Evolutionary conservation across 139 green algal genomes (phyloP).

Genomic region (Chlorella sp.): DNA sequence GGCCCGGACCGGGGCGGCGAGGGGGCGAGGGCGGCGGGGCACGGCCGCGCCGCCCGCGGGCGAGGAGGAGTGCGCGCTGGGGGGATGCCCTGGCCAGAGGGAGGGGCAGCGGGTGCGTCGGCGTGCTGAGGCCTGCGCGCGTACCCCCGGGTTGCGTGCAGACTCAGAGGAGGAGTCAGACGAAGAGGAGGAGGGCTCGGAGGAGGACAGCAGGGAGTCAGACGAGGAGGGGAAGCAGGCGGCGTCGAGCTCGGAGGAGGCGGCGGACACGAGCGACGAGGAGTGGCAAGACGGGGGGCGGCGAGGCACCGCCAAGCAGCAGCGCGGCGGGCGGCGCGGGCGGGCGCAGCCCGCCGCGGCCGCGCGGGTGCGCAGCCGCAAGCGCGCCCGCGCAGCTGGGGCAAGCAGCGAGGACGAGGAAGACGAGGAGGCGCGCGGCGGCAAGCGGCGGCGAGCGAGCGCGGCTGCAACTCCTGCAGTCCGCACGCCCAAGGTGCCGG

Average conservation of each 20-base stretch:
- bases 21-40: neutral
- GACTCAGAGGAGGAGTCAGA: slow-evolving; percentile 10
- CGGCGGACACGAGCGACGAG: slow-evolving; percentile 1
- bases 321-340: neutral
- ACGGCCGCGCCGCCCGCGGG: neutral
- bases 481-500: neutral
- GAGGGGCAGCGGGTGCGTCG: no score
- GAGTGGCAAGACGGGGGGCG: slow-evolving; percentile 18
- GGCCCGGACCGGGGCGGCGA: neutral
- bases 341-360: neutral
- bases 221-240: slow-evolving; percentile 5
- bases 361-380: neutral
- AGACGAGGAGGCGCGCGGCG: neutral
- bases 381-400: neutral
- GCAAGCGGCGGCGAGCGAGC: slow-evolving; percentile 4
- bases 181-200: slow-evolving; percentile 8
- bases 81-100: no score
- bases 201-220: slow-evolving; percentile 2
- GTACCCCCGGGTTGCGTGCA: neutral
- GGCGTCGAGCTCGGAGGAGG: neutral
- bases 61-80: no score
- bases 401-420: neutral
- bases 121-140: neutral
- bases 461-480: neutral
- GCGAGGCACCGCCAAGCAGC: neutral